Evolutionary conservation across 2,329 filamentous ascomycete genomes (phyloP), one percentile per base, ranked within the genome.

Genomic region (Alternaria triticimaculans): DNA sequence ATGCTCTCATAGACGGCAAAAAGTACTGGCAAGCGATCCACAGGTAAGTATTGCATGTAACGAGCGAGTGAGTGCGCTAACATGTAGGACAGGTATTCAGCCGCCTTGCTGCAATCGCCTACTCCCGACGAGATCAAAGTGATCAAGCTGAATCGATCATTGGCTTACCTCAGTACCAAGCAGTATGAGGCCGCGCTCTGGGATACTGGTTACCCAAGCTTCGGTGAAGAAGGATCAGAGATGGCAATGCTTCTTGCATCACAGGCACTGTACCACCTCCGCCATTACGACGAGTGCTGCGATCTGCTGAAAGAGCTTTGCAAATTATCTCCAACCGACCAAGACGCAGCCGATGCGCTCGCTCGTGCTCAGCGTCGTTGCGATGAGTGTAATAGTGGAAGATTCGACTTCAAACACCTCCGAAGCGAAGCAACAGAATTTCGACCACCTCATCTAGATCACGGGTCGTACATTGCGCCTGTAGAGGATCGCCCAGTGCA

Each of bases 191-290:
- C 78, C 6, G 80, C 77, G 7, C 67, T 82, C 3, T 18, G 46
- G 9, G 78, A 82, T 63, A 67, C 72, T 8, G 66, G 78, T 43
- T 58, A 4, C 9, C 72, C 68, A 0, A 49, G 57, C 5, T 23
- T 69, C 28, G 59, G 49, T 9, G 33, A 58, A 1, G 51, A 60
- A 0, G 57, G 63, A 0, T 71, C 74, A 0, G 82, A 86, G 43
- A 86, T 84, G 60, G 73, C 72, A 0, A 66, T 84, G 1, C 83
- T 82, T 60, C 80, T 83, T 1, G 77, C 83, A 61, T 77, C 82
- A 2, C 78, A 79, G 55, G 84, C 84, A 0, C 72, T 84, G 0
- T 86, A 86, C 46, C 61, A 75, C 5, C 78, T 86, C 6, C 56
- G 64, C 3, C 71, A 73, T 10, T 86, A 80, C 56, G 58, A 59